Percentiles rank a stretch among this genome's conserved stretches.
Conservation (phyloP, 2,329 filamentous ascomycete genomes). For the Metarhizium anisopliae region DNA sequence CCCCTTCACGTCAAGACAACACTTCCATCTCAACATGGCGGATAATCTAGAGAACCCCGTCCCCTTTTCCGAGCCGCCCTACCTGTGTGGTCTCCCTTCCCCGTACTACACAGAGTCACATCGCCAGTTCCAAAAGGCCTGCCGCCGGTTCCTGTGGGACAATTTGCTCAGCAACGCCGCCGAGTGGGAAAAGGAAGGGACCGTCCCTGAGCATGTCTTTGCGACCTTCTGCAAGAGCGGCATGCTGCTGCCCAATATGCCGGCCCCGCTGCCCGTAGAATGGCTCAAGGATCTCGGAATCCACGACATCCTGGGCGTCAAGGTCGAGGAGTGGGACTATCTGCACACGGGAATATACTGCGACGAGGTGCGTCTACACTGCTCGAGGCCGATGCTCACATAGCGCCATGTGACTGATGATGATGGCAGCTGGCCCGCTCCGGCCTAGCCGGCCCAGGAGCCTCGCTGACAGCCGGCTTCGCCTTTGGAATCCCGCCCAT, state of each 20-base stretch:
- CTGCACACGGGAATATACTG: slow-evolving; percentile 47
- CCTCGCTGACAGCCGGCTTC: slow-evolving; percentile 62
- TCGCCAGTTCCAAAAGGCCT: slow-evolving; percentile 43
- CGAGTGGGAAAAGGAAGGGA: slow-evolving; percentile 53
- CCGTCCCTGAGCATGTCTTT: slow-evolving; percentile 36
- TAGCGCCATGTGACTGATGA: slow-evolving; percentile 19
- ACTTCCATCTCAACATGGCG: neutral
- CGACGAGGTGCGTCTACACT: slow-evolving; percentile 33
- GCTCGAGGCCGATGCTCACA: neutral
- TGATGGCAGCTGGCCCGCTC: slow-evolving; percentile 49
- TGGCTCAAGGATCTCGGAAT: slow-evolving; percentile 43
- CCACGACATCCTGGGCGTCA: slow-evolving; percentile 29
- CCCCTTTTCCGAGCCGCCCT: slow-evolving; percentile 67
- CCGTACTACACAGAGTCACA: slow-evolving; percentile 59
- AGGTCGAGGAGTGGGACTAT: slow-evolving; percentile 39
- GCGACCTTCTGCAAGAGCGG: slow-evolving; percentile 28
- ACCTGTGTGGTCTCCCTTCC: slow-evolving; percentile 55
- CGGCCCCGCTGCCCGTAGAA: slow-evolving; percentile 46
- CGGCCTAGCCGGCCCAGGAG: slow-evolving; percentile 48
- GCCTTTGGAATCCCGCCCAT: slow-evolving; percentile 60
- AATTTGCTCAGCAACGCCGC: slow-evolving; percentile 48
- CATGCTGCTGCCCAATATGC: slow-evolving; percentile 27
- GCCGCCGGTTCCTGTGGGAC: slow-evolving; percentile 51
- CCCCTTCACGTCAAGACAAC: neutral
- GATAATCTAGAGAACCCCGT: slow-evolving; percentile 3